Percentiles rank a stretch among this genome's conserved stretches.
These are phyloP conservation scores for Ophiostoma perfectum DNA, from an alignment of 2,329 filamentous ascomycete genomes.

Conservation along the genomic window DNA sequence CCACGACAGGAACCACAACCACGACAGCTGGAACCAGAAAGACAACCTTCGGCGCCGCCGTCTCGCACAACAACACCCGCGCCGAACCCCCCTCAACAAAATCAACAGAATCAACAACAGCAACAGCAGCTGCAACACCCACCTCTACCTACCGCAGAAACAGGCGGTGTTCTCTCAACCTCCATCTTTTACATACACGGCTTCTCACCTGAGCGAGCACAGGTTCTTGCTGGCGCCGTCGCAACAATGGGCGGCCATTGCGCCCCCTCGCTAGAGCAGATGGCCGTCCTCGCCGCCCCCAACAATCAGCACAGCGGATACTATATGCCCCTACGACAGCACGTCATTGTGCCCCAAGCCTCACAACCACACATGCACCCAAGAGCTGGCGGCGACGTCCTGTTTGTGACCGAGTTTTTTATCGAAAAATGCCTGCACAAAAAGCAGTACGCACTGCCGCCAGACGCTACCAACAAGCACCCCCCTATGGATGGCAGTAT, in stretches of 20 bases:
- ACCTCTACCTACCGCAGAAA: background rate
- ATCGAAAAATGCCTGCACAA: conserved; percentile 80
- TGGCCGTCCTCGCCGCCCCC: conserved; percentile 32
- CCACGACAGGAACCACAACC: background rate
- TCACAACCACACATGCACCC: conserved; percentile 45
- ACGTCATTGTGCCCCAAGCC: conserved; percentile 51
- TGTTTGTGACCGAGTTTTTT: conserved; percentile 81
- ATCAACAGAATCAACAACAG: background rate
- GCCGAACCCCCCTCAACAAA: background rate
- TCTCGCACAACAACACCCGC: background rate
- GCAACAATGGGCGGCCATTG: conserved; percentile 44
- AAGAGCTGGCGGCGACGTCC: conserved; percentile 35
- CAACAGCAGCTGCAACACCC: background rate
- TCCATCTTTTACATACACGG: conserved; percentile 57
- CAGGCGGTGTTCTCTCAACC: conserved; percentile 39
- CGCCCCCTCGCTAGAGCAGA: conserved; percentile 40
- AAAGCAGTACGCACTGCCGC: conserved; percentile 64
- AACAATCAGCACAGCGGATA: conserved; percentile 22
- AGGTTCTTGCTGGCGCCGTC: conserved; percentile 45
- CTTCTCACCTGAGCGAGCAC: conserved; percentile 49
- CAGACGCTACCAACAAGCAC: conserved; percentile 42
- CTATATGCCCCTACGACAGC: conserved; percentile 35
- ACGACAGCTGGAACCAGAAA: background rate
- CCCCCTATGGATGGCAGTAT: conserved; percentile 49
- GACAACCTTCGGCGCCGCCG: background rate